Percentiles rank a stretch among this genome's conserved stretches.
phyloP scores from a whole-genome alignment of 106 monocot genomes.

The Acorus gramineus region DNA sequence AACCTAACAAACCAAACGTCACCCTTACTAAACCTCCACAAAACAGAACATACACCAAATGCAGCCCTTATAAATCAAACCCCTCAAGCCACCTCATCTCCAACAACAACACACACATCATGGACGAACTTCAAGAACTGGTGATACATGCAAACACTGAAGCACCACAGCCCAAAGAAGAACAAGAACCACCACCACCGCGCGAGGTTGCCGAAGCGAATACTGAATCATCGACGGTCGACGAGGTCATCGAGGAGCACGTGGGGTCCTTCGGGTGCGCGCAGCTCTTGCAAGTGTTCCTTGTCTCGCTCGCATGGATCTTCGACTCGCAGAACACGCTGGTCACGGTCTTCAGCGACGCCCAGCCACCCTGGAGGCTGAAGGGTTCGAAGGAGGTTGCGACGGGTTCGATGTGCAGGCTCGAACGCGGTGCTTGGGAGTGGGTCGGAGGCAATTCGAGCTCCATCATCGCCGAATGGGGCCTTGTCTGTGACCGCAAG shows the following conservation, averaged over 20 bases:
- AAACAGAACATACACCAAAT: too few relatives aligned
- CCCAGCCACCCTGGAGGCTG: constrained; percentile 64
- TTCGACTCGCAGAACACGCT: constrained; percentile 73
- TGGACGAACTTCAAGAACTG: constrained; percentile 24
- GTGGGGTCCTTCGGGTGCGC: constrained; percentile 54
- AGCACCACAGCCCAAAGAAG: not conserved
- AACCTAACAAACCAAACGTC: too few relatives aligned
- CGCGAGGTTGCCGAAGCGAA: constrained; percentile 1
- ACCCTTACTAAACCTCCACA: too few relatives aligned
- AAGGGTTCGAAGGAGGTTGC: not conserved
- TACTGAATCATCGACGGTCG: constrained; percentile 25
- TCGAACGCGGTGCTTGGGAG: constrained; percentile 44
- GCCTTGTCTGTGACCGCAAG: constrained; percentile 46
- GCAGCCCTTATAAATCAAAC: too few relatives aligned
- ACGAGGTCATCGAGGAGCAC: constrained; percentile 68
- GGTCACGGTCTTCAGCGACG: constrained; percentile 66
- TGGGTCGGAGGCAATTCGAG: constrained; percentile 58
- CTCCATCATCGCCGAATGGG: constrained; percentile 70
- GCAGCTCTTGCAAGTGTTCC: constrained; percentile 54
- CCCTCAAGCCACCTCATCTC: too few relatives aligned
- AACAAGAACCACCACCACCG: too few relatives aligned
- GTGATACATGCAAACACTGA: not conserved
- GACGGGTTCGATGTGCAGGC: constrained; percentile 22
- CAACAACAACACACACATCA: not conserved
- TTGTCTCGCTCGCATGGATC: constrained; percentile 63